A percentile compares a stretch with the other conserved stretches of the same genome.
phyloP scores from a whole-genome alignment of 768 basidiomycete species.

The Royoungia palumana region DNA sequence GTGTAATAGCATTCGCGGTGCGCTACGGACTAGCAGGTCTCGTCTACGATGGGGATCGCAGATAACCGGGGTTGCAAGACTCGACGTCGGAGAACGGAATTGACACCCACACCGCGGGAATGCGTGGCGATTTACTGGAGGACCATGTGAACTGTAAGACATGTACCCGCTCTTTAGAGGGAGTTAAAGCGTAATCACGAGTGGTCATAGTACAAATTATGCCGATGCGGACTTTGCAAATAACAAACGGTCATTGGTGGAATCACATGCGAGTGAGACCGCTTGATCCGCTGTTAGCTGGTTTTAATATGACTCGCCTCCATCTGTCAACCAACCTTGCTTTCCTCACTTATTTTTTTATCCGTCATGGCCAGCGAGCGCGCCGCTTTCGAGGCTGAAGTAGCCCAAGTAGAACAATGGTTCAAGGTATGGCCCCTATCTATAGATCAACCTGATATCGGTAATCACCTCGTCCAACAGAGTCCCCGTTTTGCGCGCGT shows the following conservation, averaged over 20 bases:
- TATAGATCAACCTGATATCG: not conserved
- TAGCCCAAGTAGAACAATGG: slow-evolving; percentile 84
- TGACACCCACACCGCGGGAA: too few relatives aligned
- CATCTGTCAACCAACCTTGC: not conserved
- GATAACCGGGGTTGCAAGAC: slow-evolving; percentile 38
- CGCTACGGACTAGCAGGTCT: slow-evolving; percentile 88
- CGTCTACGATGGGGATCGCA: slow-evolving; percentile 88
- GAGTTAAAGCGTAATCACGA: slow-evolving; percentile 28
- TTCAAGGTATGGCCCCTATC: slow-evolving; percentile 67
- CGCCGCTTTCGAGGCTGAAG: slow-evolving; percentile 72
- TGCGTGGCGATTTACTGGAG: too few relatives aligned
- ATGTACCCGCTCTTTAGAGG: not conserved
- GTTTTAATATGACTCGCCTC: slow-evolving; percentile 28
- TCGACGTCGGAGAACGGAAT: too few relatives aligned
- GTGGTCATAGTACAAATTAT: not conserved
- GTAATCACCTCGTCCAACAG: slow-evolving; percentile 38
- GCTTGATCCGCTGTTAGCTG: not conserved
- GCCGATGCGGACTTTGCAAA: not conserved
- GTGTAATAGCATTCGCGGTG: slow-evolving; percentile 76
- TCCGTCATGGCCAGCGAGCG: slow-evolving; percentile 59
- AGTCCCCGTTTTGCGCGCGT: slow-evolving; percentile 81
- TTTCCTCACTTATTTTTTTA: slow-evolving; percentile 25
- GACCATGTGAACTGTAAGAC: too few relatives aligned
- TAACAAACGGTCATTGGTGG: slow-evolving; percentile 7
- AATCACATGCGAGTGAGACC: slow-evolving; percentile 20